These are phyloP conservation scores for Plasmodium cynomolgi DNA, from an alignment of 169 alveolate species.

Conservation along the genomic window DNA sequence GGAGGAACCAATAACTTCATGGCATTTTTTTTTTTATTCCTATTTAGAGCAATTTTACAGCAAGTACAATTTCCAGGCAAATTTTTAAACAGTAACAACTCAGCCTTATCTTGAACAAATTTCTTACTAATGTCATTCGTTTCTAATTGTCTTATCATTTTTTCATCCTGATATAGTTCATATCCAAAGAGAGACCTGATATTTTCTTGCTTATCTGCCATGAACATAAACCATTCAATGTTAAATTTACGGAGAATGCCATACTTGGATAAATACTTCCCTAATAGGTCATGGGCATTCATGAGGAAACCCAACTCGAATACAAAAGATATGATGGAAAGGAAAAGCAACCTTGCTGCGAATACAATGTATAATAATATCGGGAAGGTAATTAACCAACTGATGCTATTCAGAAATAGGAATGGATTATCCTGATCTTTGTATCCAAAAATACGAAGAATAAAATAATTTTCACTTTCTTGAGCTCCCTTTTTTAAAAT, in stretches of 20 bases:
- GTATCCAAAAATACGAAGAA: slow-evolving; percentile 55
- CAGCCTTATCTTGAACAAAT: slow-evolving; percentile 62
- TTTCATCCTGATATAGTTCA: slow-evolving; percentile 69
- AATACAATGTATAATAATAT: slow-evolving; percentile 48
- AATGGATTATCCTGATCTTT: slow-evolving; percentile 53
- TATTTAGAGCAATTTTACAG: slow-evolving; percentile 57
- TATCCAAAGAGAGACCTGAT: slow-evolving; percentile 47
- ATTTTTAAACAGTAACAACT: slow-evolving; percentile 73
- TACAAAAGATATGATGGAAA: slow-evolving; percentile 62
- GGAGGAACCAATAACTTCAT: slow-evolving; percentile 73
- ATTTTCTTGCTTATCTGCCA: slow-evolving; percentile 69
- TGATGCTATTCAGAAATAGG: slow-evolving; percentile 8
- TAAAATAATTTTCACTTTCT: slow-evolving; percentile 16
- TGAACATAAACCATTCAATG: slow-evolving; percentile 74
- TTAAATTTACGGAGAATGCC: slow-evolving; percentile 55
- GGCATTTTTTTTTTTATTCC: slow-evolving; percentile 55
- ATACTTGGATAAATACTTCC: slow-evolving; percentile 45
- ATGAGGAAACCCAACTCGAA: slow-evolving; percentile 62
- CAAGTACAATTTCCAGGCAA: slow-evolving; percentile 72
- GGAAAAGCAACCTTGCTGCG: slow-evolving; percentile 57
- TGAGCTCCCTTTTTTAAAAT: slow-evolving; percentile 21
- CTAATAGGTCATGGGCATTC: slow-evolving; percentile 74
- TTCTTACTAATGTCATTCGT: slow-evolving; percentile 42
- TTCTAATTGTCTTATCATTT: slow-evolving; percentile 41
- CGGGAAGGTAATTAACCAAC: slow-evolving; percentile 65